Evolutionary conservation across 2,329 filamentous ascomycete genomes (phyloP), one percentile per base, ranked within the genome.

Genomic region (Diaporthe caulivora): DNA sequence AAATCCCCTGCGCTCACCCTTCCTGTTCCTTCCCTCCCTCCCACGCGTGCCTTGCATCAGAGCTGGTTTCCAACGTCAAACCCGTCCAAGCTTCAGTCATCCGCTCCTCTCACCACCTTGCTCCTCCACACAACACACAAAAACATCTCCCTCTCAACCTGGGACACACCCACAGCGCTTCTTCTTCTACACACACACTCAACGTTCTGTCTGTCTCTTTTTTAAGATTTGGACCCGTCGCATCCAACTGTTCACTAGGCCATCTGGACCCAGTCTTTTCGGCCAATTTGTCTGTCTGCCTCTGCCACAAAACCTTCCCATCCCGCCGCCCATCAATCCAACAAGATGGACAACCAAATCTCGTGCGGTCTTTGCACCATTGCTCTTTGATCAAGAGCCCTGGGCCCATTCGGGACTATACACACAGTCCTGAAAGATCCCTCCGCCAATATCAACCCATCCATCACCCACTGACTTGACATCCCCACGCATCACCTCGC

Each of bases 361-460:
- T 60, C 57, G 47, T 69, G 53, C 67, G 60, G 57, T 73, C 49
- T 51, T 17, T 60, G 42, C 42, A 62, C 29, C 67, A 65, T 62
- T 31, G 67, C 58, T 71, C 73, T 75, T 73, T 75, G 65, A 75
- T 75, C 71, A 34, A 71, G 71, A 71, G 73, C 71, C 71, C 60
- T 44, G 60, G 53, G 65, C 54, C 65, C 71, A 21, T 31, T 58
- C 49, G 49, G 73, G 71, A 70, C 53, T 67, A 57, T 13, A 47
- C 29, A 67, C 26, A 51, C 26, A 67, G 58, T 69, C 44, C 47
- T 47, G 58, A 53, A 47, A 51, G 60, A 53, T 55, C 55, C 47
- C 65, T 51, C 26, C 26, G 18, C 71, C 49, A 57, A 60, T 34
- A 18, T n/a, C 26, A 58, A 51, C 53, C 34, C 60, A 49, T 37